phyloP scores from a whole-genome alignment of 2,329 filamentous ascomycete genomes.

The Ascomycota sp. region DNA sequence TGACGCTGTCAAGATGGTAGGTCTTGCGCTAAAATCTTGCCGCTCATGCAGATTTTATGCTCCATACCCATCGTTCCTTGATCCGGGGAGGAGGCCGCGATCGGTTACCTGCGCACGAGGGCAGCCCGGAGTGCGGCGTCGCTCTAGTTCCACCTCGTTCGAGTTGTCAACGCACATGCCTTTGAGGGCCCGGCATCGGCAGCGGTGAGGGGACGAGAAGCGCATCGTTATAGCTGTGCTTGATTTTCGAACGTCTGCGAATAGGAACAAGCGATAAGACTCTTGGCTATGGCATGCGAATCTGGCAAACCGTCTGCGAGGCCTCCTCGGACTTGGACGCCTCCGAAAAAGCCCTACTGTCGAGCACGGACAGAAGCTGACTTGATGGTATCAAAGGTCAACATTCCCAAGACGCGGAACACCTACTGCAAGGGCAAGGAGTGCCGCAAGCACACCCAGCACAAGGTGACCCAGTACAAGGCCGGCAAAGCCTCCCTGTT shows the following conservation, averaged over 20 bases:
- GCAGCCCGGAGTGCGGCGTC: constrained; percentile 7
- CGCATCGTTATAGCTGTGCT: no score
- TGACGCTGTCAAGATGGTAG: constrained; percentile 29
- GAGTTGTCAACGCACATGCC: no score
- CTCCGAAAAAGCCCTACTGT: no score
- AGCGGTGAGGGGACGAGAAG: no score
- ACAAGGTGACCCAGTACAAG: constrained; percentile 95
- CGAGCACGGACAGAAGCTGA: constrained; percentile 7
- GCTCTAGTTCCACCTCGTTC: no score
- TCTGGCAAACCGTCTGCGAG: neutral
- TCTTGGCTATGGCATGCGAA: no score
- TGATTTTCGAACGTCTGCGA: no score
- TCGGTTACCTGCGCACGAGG: constrained; percentile 10
- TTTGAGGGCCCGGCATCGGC: no score
- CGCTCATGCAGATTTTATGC: no score
- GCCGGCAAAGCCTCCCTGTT: constrained; percentile 89
- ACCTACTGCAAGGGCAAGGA: constrained; percentile 96
- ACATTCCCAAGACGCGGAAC: constrained; percentile 94
- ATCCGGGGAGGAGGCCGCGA: constrained; percentile 3
- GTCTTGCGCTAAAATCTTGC: constrained; percentile 8
- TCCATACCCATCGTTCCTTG: constrained; percentile 1
- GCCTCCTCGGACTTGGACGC: no score
- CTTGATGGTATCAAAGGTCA: constrained; percentile 41
- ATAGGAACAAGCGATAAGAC: no score
- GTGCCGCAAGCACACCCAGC: constrained; percentile 79